Percentiles rank a stretch among this genome's conserved stretches.
These are phyloP conservation scores for Salix caprea DNA, from an alignment of 345 rosid genomes.

Conservation along the genomic window DNA sequence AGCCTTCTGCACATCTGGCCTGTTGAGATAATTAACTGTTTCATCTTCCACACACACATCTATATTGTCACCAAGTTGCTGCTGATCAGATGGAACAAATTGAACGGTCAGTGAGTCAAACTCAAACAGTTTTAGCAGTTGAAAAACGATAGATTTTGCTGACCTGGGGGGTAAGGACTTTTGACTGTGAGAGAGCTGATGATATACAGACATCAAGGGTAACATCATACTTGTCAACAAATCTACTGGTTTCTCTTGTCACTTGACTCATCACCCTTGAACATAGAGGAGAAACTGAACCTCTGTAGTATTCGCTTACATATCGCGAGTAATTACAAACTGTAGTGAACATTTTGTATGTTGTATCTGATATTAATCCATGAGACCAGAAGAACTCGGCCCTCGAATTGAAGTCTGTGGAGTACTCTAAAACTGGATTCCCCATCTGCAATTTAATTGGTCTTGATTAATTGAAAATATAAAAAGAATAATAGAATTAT, in stretches of 20 bases:
- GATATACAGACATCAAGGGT: constrained; percentile 93
- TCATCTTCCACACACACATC: constrained; percentile 98
- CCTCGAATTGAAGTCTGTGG: constrained; percentile 84
- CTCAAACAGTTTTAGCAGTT: neutral
- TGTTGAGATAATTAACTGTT: constrained; percentile 78
- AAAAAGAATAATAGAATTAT: neutral
- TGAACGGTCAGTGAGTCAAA: constrained; percentile 1
- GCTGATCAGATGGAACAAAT: constrained; percentile 9
- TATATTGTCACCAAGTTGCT: constrained; percentile 71
- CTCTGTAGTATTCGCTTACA: constrained; percentile 83
- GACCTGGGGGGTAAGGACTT: constrained; percentile 63
- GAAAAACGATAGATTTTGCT: constrained; percentile 13
- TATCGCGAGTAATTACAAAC: constrained; percentile 85
- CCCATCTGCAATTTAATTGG: constrained; percentile 58
- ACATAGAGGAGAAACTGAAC: constrained; percentile 63
- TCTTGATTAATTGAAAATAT: neutral
- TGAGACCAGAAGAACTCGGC: constrained; percentile 99
- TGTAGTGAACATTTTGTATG: constrained; percentile 79
- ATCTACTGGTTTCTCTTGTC: constrained; percentile 74
- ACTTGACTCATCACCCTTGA: constrained; percentile 86
- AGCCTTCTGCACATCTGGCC: constrained; percentile 84
- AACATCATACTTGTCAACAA: constrained; percentile 91
- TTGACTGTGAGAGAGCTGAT: constrained; percentile 73
- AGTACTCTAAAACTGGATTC: constrained; percentile 83
- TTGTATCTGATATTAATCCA: constrained; percentile 85